phyloP scores from a whole-genome alignment of 2,329 filamentous ascomycete species.

The Trichoderma sp. region DNA sequence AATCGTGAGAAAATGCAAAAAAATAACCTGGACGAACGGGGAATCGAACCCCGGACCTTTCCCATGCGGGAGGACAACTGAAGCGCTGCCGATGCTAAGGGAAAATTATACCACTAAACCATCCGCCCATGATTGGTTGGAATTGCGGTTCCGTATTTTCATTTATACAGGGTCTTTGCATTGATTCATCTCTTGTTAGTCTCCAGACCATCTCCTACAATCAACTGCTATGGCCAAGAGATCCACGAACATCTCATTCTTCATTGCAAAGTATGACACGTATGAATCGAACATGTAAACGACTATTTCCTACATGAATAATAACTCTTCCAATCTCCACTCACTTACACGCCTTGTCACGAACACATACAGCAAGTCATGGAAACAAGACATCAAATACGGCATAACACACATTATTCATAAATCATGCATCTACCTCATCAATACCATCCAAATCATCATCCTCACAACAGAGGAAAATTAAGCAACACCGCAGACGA shows the following conservation, averaged over 20 bases:
- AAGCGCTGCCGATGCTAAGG: constrained; percentile 17
- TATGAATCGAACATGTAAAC: no score
- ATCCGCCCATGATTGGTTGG: constrained; percentile 20
- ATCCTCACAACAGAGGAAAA: constrained; percentile 22
- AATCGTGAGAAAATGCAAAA: constrained; percentile 1
- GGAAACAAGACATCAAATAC: neutral
- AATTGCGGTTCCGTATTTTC: fast-evolving
- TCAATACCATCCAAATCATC: neutral
- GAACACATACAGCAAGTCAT: neutral
- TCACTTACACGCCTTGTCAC: neutral
- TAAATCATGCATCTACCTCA: neutral
- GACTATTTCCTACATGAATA: no score
- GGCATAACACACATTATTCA: constrained; percentile 4
- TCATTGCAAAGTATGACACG: no score
- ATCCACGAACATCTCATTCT: no score
- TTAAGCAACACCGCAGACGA: constrained; percentile 41
- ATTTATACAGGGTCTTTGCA: neutral
- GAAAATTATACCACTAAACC: constrained; percentile 22
- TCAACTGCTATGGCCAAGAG: no score
- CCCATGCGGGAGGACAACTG: constrained; percentile 6
- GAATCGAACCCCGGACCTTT: constrained; percentile 23
- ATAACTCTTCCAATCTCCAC: no score
- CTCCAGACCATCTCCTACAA: no score
- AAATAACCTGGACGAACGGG: constrained; percentile 21
- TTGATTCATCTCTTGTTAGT: no score